Base-by-base conservation (phyloP, 2,329 filamentous ascomycete genomes). In the Aureobasidium sp. region DNA sequence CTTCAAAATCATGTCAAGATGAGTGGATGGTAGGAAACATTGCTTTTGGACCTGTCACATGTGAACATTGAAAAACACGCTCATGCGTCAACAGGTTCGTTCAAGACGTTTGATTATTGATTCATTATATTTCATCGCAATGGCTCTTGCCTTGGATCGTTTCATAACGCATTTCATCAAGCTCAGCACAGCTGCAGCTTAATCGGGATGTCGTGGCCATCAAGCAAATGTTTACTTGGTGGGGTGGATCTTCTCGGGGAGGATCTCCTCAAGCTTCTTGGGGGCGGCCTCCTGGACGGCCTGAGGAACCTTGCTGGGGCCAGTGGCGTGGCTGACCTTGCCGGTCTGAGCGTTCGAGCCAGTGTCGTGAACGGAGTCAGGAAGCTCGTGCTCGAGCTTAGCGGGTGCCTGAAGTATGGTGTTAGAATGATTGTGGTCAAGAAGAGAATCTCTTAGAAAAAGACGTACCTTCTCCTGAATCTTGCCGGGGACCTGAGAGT, bases 211-310 rank as follows among this genome's bases (percentile, higher is more conserved):
- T 49, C 47, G 32, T 49, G 21, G 16, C 27, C 47, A 30, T 34
- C 8, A 34, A 21, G 16, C 9, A 49, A 21, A 34, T 4, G 16
- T 49, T 49, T 49, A 49, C 47, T 49, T 49, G n/a, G 47, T 49
- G 30, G 47, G 47, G 47, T 49, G 47, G 30, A 49, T 34, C 30
- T 49, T 49, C 30, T 49, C 47, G n/a, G 47, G 47, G 9, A 49
- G 47, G 8, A 49, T 49, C 47, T 49, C 47, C 70, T 79, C 77
- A 5, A 79, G 66, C 36, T 72, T 74, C 68, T 78, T 74, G 1
- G 77, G 77, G 1, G 78, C 68, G 42, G 70, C 73, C 68, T 79
- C 74, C 66, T 79, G 77, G 6, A 78, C 65, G 30, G 71, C 69
- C 69, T 76, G 69, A 11, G 77, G 77, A 0, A 79, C 77, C 21